These are phyloP conservation scores for Eucalyptus curtisii DNA, from an alignment of 345 rosid genomes.

Conservation along the genomic window DNA sequence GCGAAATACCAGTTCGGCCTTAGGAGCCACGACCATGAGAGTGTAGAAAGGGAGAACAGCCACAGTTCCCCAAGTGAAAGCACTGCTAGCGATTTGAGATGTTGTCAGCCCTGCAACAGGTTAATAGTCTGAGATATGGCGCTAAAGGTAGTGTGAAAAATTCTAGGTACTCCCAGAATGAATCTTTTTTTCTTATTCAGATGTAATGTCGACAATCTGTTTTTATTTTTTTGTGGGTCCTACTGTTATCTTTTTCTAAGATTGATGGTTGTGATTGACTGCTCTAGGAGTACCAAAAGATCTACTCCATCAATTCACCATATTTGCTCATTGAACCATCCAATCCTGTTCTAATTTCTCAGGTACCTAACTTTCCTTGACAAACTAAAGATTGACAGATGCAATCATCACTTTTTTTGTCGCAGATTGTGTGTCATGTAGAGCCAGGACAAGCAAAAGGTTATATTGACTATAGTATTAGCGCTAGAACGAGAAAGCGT, in stretches of 20 bases:
- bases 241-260: neutral
- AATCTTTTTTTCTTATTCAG: neutral
- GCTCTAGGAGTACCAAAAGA: neutral
- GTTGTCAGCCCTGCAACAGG: conserved; percentile 43
- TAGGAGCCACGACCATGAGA: conserved; percentile 89
- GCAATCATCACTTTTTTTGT: neutral
- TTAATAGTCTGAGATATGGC: neutral
- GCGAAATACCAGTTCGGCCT: conserved; percentile 47
- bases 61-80: conserved; percentile 63
- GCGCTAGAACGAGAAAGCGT: neutral
- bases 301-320: neutral
- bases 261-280: neutral
- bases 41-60: conserved; percentile 90
- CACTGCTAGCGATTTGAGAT: conserved; percentile 56
- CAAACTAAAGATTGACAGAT: neutral
- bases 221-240: neutral
- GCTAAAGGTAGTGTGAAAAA: neutral
- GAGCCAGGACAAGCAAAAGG: neutral
- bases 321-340: neutral
- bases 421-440: neutral
- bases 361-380: neutral
- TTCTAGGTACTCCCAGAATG: neutral
- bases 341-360: neutral
- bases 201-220: neutral
- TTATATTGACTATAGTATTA: neutral